These are phyloP conservation scores for Nasturtium officinale DNA, from an alignment of 345 rosid genomes.

Conservation along the genomic window DNA sequence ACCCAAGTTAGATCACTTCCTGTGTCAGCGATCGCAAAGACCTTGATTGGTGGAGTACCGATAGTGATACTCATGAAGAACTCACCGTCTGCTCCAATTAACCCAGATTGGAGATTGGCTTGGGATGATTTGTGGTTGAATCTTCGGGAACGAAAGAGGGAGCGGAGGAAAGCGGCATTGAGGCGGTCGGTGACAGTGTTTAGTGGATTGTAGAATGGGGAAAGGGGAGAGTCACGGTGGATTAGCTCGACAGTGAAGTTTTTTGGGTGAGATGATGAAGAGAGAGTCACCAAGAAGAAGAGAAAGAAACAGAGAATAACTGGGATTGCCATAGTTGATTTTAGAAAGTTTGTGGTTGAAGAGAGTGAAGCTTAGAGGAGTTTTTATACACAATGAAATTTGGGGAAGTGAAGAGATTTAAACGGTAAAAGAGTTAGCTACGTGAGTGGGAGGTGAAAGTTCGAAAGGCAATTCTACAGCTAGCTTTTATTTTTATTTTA, in stretches of 20 bases:
- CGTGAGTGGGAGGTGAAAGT: conserved; percentile 14
- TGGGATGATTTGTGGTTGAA: conserved; percentile 23
- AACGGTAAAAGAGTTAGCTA: conserved; percentile 34
- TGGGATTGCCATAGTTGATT: conserved; percentile 19
- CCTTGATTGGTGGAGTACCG: conserved; percentile 54
- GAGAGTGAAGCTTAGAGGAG: conserved; percentile 11
- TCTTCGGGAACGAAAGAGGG: conserved; percentile 50
- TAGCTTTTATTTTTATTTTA: conserved; percentile 24
- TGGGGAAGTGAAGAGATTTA: conserved; percentile 29
- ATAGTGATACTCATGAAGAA: conserved; percentile 58
- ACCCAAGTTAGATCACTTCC: conserved; percentile 70
- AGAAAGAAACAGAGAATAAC: neutral
- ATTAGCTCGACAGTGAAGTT: conserved; percentile 50
- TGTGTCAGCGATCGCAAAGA: conserved; percentile 57
- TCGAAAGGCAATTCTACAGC: conserved; percentile 11
- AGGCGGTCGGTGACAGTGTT: conserved; percentile 46
- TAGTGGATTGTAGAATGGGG: conserved; percentile 51
- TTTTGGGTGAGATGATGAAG: conserved; percentile 16
- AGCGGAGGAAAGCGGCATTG: conserved; percentile 49
- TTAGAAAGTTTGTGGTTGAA: neutral
- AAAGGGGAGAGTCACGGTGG: conserved; percentile 61
- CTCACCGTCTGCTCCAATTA: conserved; percentile 50
- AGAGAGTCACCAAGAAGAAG: conserved; percentile 9
- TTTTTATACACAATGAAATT: conserved; percentile 16
- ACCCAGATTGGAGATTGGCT: conserved; percentile 44